Base-by-base conservation (phyloP, 129 eudicot genomes). In the Pseudognaphalium luteoalbum region DNA sequence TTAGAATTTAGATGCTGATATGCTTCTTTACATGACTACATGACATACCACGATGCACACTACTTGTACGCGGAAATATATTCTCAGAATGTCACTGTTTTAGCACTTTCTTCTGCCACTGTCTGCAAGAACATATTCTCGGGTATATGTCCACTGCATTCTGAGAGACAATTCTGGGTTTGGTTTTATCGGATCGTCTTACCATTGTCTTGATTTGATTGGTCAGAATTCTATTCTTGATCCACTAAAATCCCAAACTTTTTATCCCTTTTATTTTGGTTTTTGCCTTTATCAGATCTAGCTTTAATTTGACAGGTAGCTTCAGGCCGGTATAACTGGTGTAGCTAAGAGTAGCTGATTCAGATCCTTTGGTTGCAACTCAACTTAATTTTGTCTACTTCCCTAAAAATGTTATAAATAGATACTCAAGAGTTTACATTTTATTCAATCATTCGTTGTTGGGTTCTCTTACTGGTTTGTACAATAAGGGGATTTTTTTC, bases 271-370 rank as follows among this genome's bases (percentile, higher is more conserved):
- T 51, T 59, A 33, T 75, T 70, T 19, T 65, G 34, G 44, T 2
- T 66, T 71, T 76, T 59, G 32, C 7, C 41, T 51, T 81, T 82
- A 83, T 85, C 60, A 30, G 64, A 47, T 78, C 70, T 57, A 69
- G 68, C 76, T 44, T 44, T 9, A 44, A 44, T 72, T 79, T 76
- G 71, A 65, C 66, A 59, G 83, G 81, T 74, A 39, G 84, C 69
- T 83, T 74, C 50, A 44, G 86, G 47, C 83, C 67, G 86, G 82
- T 84, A 15, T 78, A 73, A 79, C 64, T 85, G 82, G 84, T 81
- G 76, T 60, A 70, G 81, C 61, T 83, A 54, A 73, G 74, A 28
- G 78, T 73, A 61, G 82, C 70, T 14, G 75, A 76, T 80, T 68
- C 76, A 15, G 66, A 70, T 79, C 83, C 76, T 64, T 52, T 29